phyloP scores from a whole-genome alignment of 305 asterid species.

The Fraxinus angustifolia region DNA sequence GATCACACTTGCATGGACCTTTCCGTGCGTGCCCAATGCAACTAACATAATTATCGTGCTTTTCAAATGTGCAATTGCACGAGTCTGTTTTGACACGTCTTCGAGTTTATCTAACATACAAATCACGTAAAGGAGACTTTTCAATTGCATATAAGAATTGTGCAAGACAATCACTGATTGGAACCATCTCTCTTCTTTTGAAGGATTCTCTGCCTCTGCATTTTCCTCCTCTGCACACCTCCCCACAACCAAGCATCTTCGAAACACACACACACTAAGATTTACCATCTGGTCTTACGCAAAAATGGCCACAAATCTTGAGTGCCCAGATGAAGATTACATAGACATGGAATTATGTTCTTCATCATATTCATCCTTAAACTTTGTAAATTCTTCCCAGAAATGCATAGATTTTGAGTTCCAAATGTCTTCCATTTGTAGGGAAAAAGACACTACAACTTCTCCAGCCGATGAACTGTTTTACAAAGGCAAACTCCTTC shows the following conservation, averaged over 20 bases:
- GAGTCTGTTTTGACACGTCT: neutral
- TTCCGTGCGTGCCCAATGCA: neutral
- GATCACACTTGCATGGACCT: neutral
- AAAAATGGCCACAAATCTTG: slow-evolving; percentile 35
- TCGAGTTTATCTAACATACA: too few species aligned
- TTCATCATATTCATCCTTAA: slow-evolving; percentile 12
- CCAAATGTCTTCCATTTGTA: slow-evolving; percentile 45
- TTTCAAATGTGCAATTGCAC: neutral
- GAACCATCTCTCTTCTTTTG: slow-evolving; percentile 51
- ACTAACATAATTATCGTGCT: neutral
- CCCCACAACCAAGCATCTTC: slow-evolving; percentile 44
- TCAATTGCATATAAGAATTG: too few species aligned
- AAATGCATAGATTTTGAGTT: slow-evolving; percentile 74
- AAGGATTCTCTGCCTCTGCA: slow-evolving; percentile 37
- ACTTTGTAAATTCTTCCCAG: slow-evolving; percentile 27
- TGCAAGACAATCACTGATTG: slow-evolving; percentile 25
- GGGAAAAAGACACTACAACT: slow-evolving; percentile 28
- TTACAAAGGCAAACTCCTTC: slow-evolving; percentile 81
- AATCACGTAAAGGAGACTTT: neutral
- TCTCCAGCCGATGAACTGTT: slow-evolving; percentile 88
- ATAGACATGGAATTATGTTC: slow-evolving; percentile 68
- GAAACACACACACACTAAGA: neutral
- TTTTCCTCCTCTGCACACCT: slow-evolving; percentile 23
- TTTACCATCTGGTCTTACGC: neutral
- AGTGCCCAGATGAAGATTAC: slow-evolving; percentile 53